A percentile compares a stretch with the other conserved stretches of the same genome.
These are phyloP conservation scores for Tetracladium setigerum DNA, from an alignment of 495 filamentous ascomycete genomes.

Conservation along the genomic window DNA sequence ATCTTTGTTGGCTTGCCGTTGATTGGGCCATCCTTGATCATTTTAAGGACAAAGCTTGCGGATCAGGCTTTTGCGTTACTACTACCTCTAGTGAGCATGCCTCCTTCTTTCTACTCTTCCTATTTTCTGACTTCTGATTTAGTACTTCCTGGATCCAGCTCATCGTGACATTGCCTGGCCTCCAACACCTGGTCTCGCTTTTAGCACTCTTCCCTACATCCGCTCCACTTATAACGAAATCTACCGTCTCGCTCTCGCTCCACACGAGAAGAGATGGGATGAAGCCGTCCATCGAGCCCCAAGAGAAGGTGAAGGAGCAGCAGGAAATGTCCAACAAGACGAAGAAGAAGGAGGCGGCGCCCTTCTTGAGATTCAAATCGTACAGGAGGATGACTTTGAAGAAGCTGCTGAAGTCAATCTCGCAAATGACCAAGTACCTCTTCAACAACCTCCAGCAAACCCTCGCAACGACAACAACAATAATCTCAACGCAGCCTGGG, in stretches of 20 bases:
- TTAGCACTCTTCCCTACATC: slow-evolving; percentile 57
- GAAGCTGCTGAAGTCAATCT: not conserved
- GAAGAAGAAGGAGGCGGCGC: slow-evolving; percentile 29
- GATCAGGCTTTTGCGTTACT: slow-evolving; percentile 54
- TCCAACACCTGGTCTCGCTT: slow-evolving; percentile 53
- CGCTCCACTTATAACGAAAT: slow-evolving; percentile 52
- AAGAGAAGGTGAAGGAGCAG: slow-evolving; percentile 25
- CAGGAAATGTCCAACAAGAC: slow-evolving; percentile 32
- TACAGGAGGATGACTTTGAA: not conserved
- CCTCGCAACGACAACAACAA: slow-evolving; percentile 18
- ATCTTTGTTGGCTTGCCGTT: slow-evolving; percentile 48
- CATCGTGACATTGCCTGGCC: slow-evolving; percentile 44
- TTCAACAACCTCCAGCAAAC: not conserved
- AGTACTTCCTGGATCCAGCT: slow-evolving; percentile 11
- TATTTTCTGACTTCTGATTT: slow-evolving; percentile 18
- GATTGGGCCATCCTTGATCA: slow-evolving; percentile 52
- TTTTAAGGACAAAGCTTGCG: slow-evolving; percentile 49
- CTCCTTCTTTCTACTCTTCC: slow-evolving; percentile 52
- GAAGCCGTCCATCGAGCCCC: slow-evolving; percentile 54
- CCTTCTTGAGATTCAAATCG: slow-evolving; percentile 35
- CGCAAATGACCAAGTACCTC: too few relatives aligned
- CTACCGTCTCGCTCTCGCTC: slow-evolving; percentile 49
- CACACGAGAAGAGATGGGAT: slow-evolving; percentile 54
- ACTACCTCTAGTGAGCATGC: slow-evolving; percentile 35
- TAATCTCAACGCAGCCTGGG: not conserved